A percentile compares a stretch with the other conserved stretches of the same genome.
Conservation (phyloP, 1,284 basidiomycete genomes). For the Marasmius oreades region DNA sequence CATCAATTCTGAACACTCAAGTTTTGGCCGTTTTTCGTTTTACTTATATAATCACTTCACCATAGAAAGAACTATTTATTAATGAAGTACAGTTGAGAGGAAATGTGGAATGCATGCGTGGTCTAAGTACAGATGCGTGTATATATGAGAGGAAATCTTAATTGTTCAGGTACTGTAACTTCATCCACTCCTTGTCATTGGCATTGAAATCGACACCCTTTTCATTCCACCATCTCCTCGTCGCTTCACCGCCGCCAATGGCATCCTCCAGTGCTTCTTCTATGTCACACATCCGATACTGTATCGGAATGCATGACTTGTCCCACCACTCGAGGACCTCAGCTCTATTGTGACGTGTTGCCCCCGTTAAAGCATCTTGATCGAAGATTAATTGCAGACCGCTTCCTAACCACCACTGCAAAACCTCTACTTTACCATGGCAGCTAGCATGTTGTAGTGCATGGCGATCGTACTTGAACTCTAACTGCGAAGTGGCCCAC, state of each 20-base stretch:
- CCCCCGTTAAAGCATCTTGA: constrained; percentile 71
- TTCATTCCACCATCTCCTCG: constrained; percentile 71
- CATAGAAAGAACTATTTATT: neutral
- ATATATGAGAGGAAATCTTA: neutral
- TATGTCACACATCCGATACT: constrained; percentile 81
- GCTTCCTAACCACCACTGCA: constrained; percentile 80
- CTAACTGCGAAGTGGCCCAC: constrained; percentile 76
- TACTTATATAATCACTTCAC: neutral
- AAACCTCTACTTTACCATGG: constrained; percentile 73
- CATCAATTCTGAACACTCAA: constrained; percentile 40
- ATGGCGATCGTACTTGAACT: constrained; percentile 71
- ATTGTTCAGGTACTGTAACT: constrained; percentile 64
- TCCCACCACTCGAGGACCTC: constrained; percentile 86
- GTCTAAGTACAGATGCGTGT: neutral
- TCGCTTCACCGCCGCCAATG: constrained; percentile 67
- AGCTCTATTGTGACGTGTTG: constrained; percentile 76
- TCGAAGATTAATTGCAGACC: constrained; percentile 76
- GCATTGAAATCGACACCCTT: constrained; percentile 79
- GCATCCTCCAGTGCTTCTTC: constrained; percentile 85
- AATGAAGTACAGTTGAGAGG: constrained; percentile 1
- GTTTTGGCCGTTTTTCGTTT: neutral
- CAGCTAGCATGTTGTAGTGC: constrained; percentile 74
- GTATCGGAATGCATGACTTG: constrained; percentile 66
- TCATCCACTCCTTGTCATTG: constrained; percentile 81
- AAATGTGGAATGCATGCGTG: constrained; percentile 7